Evolutionary conservation across 345 rosid genomes (phyloP).

Genomic region (Rhodamnia argentea): DNA sequence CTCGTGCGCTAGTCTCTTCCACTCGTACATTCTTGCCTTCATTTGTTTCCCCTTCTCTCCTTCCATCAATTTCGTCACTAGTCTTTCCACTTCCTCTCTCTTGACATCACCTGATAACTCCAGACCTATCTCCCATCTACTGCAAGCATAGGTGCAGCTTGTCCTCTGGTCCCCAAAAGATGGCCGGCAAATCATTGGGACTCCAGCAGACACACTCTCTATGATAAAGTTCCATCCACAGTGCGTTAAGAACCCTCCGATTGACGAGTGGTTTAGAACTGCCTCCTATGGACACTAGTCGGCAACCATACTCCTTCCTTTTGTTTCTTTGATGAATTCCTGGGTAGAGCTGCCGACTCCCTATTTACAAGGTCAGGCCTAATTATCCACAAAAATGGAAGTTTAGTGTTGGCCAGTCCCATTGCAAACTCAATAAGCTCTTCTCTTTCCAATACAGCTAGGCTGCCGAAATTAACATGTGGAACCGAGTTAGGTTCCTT

Average conservation of each 20-base stretch:
- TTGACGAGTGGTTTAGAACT: not conserved
- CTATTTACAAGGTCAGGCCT: conserved; percentile 1
- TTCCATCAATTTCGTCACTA: conserved; percentile 1
- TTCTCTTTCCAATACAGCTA: not conserved
- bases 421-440: not conserved
- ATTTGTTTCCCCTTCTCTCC: not conserved
- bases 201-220: not conserved
- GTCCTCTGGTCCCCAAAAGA: not conserved
- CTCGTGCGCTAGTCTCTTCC: not conserved
- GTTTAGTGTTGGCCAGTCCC: conserved; percentile 2
- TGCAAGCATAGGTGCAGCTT: not conserved
- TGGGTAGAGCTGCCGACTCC: not conserved
- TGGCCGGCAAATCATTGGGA: conserved; percentile 1
- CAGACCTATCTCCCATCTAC: not conserved
- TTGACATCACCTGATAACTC: not conserved
- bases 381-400: not conserved
- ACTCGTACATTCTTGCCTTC: not conserved
- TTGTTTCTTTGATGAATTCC: not conserved
- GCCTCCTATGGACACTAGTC: not conserved
- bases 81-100: conserved; percentile 2
- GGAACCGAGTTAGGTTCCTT: conserved; percentile 1
- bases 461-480: conserved; percentile 4
- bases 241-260: conserved; percentile 5
- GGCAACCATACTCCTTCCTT: not conserved
- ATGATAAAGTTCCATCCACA: not conserved